Evolutionary conservation across 2,329 filamentous ascomycete species (phyloP).

Genomic region (Sporothrix euskadiensis): DNA sequence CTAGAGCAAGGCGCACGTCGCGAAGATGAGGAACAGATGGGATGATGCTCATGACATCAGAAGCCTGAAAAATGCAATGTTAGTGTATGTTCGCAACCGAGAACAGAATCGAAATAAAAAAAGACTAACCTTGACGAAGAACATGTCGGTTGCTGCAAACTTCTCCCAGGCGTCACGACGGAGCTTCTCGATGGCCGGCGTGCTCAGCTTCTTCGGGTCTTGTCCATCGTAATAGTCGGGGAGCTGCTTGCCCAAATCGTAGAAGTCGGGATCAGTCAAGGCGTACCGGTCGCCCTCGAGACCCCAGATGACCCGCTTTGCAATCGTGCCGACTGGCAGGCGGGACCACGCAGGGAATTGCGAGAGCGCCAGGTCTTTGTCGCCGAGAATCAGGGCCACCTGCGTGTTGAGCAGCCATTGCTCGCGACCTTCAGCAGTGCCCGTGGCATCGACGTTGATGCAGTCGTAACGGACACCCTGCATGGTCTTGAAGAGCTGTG

Average conservation of each 20-base stretch:
- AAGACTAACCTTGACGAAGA: constrained; percentile 62
- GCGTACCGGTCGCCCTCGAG: constrained; percentile 59
- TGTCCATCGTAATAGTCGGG: constrained; percentile 53
- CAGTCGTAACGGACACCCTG: constrained; percentile 66
- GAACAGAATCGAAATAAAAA: not conserved
- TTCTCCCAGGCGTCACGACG: constrained; percentile 53
- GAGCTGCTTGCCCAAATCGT: constrained; percentile 56
- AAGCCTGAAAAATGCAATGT: constrained; percentile 47
- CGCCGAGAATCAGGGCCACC: constrained; percentile 62
- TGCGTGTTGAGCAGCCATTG: constrained; percentile 68
- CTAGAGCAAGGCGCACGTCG: constrained; percentile 56
- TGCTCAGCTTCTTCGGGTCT: constrained; percentile 48
- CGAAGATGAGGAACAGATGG: constrained; percentile 60
- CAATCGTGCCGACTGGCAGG: constrained; percentile 53
- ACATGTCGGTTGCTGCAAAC: constrained; percentile 62
- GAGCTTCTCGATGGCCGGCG: constrained; percentile 48
- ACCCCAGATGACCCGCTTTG: constrained; percentile 62
- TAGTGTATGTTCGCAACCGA: not conserved
- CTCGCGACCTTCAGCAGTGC: constrained; percentile 59
- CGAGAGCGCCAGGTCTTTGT: constrained; percentile 62
- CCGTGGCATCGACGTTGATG: constrained; percentile 55
- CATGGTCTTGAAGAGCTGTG: constrained; percentile 57
- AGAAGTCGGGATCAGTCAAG: constrained; percentile 52
- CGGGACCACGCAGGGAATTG: constrained; percentile 63
- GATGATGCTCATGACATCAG: constrained; percentile 61